Conservation (phyloP, 164 flowering plant genomes). For the Vitis cinerea region DNA sequence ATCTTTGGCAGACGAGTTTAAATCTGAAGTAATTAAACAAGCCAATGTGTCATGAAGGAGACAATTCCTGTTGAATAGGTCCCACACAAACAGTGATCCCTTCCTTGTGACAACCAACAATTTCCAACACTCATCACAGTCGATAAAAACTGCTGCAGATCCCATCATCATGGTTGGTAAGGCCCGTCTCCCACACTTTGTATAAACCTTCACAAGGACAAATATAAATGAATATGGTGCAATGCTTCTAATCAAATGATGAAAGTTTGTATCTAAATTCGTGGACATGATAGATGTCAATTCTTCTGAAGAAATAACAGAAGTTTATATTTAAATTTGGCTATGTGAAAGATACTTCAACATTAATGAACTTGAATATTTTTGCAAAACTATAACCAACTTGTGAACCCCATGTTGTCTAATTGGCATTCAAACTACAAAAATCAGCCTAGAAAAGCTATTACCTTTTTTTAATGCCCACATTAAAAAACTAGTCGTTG, state of each 20-base stretch:
- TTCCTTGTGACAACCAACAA: conserved; percentile 85
- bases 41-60: conserved; percentile 78
- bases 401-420: no score
- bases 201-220: conserved; percentile 63
- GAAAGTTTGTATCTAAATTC: neutral
- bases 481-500: no score
- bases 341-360: no score
- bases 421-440: no score
- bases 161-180: conserved; percentile 98
- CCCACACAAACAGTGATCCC: conserved; percentile 88
- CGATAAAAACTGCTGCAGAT: conserved; percentile 85
- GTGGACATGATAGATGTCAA: no score
- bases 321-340: no score
- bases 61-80: conserved; percentile 74
- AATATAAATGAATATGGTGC: neutral
- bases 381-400: no score
- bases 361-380: no score
- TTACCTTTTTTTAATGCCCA: no score
- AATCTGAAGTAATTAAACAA: conserved; percentile 58
- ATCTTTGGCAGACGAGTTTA: conserved; percentile 54
- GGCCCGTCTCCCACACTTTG: conserved; percentile 94
- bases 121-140: conserved; percentile 95
- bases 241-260: neutral
- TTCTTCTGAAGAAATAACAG: no score
- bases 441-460: no score